Base-by-base conservation (phyloP, 305 asterid genomes). In the Fraxinus floribunda region DNA sequence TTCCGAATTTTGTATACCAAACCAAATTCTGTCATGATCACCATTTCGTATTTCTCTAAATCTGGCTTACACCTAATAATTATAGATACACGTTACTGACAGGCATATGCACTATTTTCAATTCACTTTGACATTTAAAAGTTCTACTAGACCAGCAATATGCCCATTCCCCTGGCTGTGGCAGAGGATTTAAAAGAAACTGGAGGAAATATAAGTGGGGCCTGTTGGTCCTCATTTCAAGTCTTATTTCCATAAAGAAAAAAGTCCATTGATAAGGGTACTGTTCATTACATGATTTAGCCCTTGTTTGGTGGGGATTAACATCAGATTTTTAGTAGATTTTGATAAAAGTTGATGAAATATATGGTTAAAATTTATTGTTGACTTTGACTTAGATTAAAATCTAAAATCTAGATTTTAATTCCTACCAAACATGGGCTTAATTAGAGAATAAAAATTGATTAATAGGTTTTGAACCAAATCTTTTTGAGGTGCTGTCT, bases 401-500 rank as follows among this genome's bases (percentile, higher is more conserved):
- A 39, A 39, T 39, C 13, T 39, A 8, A 26, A 26, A 26, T 26
- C 30, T 26, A 26, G 0, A 39, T 39, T 39, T 39, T 39, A 39
- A 39, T 39, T 39, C 46, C 11, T 39, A 8, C 46, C 46, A 39
- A 39, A 39, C 46, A 39, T 39, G 11, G 46, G 46, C 46, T 39
- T 39, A 8, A 41, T 46, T 52, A 78, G 32, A 0, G 26, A 24
- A 35, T 6, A 29, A 9, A 49, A 71, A 68, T 29, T 3, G 29
- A 35, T 36, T 49, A 30, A 60, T 32, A 13, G 38, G 44, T 36
- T 26, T 41, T 82, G 70, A 81, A 49, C 66, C n/a, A 66, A 49
- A 64, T 76, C 29, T 15, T 79, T 66, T 36, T 80, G 55, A 76
- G 79, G 79, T 76, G 22, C 79, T 75, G 18, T 62, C 77, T 24